These are phyloP conservation scores for Leccinum ochraceum DNA, from an alignment of 768 basidiomycete genomes.

Conservation along the genomic window DNA sequence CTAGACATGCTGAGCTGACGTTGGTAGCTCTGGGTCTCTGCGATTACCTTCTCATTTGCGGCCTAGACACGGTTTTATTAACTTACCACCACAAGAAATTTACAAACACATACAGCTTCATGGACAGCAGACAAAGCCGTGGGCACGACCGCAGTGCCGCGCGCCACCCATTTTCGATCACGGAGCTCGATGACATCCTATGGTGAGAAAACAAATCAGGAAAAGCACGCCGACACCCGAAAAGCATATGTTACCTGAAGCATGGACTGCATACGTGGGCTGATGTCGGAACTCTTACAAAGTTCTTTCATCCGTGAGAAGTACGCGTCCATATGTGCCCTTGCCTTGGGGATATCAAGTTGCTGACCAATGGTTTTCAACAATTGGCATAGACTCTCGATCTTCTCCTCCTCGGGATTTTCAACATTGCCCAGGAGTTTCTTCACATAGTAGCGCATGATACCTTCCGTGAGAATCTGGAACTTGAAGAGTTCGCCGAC, in stretches of 20 bases:
- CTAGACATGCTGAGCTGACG: conserved; percentile 81
- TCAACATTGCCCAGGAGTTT: conserved; percentile 91
- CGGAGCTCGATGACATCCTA: conserved; percentile 93
- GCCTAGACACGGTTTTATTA: conserved; percentile 46
- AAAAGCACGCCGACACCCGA: neutral
- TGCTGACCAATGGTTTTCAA: conserved; percentile 83
- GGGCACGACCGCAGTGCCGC: conserved; percentile 74
- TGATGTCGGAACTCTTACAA: conserved; percentile 69
- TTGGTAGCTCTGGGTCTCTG: conserved; percentile 58
- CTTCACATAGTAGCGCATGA: conserved; percentile 98
- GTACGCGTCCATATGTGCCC: conserved; percentile 86
- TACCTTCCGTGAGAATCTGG: conserved; percentile 94
- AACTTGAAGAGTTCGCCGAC: conserved; percentile 99
- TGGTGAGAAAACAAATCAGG: neutral
- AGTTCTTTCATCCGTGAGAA: conserved; percentile 89
- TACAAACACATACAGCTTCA: conserved; percentile 60
- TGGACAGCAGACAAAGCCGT: conserved; percentile 89
- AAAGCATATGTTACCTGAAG: conserved; percentile 66
- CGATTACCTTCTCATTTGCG: conserved; percentile 77
- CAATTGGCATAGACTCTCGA: conserved; percentile 93
- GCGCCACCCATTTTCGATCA: conserved; percentile 74
- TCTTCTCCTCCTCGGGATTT: conserved; percentile 96
- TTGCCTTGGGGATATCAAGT: conserved; percentile 49
- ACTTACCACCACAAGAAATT: neutral
- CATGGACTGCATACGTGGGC: conserved; percentile 93